phyloP scores from a whole-genome alignment of 140 eudicot species.

The Cichorium intybus region DNA sequence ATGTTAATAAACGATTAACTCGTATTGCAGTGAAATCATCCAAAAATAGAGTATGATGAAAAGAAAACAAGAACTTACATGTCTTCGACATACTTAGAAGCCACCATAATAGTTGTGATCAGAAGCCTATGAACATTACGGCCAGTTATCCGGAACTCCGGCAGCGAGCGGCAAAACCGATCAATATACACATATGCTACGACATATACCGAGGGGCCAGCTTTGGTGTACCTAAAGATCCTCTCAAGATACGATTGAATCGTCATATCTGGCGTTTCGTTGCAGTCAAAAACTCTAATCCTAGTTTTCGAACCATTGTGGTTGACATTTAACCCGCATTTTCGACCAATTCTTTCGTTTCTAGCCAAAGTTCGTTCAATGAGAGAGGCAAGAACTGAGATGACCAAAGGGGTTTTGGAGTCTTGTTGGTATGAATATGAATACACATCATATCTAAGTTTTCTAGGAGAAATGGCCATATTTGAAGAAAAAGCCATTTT shows the following conservation, averaged over 20 bases:
- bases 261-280: slow-evolving; percentile 81
- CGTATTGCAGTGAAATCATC: too few species aligned
- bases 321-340: slow-evolving; percentile 29
- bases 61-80: slow-evolving; percentile 51
- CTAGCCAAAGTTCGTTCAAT: slow-evolving; percentile 75
- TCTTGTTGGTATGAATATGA: slow-evolving; percentile 67
- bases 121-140: slow-evolving; percentile 87
- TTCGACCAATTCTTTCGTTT: slow-evolving; percentile 59
- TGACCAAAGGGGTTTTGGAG: slow-evolving; percentile 66
- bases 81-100: slow-evolving; percentile 96
- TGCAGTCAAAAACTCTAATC: slow-evolving; percentile 56
- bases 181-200: slow-evolving; percentile 92
- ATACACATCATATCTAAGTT: slow-evolving; percentile 71
- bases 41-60: background rate
- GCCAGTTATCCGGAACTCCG: slow-evolving; percentile 61
- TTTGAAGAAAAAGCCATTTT: slow-evolving; percentile 48
- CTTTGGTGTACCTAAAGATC: slow-evolving; percentile 75
- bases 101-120: slow-evolving; percentile 90
- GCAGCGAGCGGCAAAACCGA: slow-evolving; percentile 58
- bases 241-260: slow-evolving; percentile 82
- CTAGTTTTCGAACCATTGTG: slow-evolving; percentile 28
- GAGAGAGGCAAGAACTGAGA: slow-evolving; percentile 86
- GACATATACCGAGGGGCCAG: slow-evolving; percentile 88
- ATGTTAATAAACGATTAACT: too few species aligned
- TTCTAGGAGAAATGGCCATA: slow-evolving; percentile 71